Evolutionary conservation across 2,329 filamentous ascomycete genomes (phyloP).

Genomic region (Pseudogymnoascus sp.): DNA sequence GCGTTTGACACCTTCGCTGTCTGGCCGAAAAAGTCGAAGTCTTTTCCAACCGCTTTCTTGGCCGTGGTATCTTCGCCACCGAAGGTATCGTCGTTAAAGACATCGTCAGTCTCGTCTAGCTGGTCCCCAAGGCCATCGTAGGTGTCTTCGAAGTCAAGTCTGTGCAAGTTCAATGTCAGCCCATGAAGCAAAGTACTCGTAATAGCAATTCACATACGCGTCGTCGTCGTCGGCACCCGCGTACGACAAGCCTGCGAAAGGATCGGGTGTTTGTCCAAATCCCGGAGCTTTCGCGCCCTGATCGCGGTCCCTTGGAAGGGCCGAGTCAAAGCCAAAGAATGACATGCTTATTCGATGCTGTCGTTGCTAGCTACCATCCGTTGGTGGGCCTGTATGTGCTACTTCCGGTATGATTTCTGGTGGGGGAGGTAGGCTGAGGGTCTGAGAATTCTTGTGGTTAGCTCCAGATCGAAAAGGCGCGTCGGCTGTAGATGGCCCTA

Average conservation of each 20-base stretch:
- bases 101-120: conserved; percentile 86
- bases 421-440: not conserved
- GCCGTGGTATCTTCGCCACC: conserved; percentile 43
- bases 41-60: conserved; percentile 61
- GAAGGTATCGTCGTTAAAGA: conserved; percentile 96
- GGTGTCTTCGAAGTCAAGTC: conserved; percentile 88
- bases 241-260: conserved; percentile 73
- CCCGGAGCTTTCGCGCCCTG: conserved; percentile 64
- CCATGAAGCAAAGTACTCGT: not conserved
- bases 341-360: conserved; percentile 51
- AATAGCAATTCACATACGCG: conserved; percentile 22
- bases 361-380: not conserved
- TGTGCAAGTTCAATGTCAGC: conserved; percentile 35
- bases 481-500: not conserved
- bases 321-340: conserved; percentile 82
- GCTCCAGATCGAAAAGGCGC: conserved; percentile 4
- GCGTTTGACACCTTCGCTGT: conserved; percentile 80
- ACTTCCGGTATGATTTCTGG: not conserved
- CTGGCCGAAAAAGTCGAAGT: conserved; percentile 94
- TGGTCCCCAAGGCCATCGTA: conserved; percentile 91
- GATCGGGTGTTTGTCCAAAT: conserved; percentile 75
- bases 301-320: conserved; percentile 50
- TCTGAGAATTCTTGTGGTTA: conserved; percentile 3
- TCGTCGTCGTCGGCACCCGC: conserved; percentile 45
- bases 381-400: conserved; percentile 2